Evolutionary conservation across 345 rosid genomes (phyloP).

Genomic region (Raphanus raphanistrum): DNA sequence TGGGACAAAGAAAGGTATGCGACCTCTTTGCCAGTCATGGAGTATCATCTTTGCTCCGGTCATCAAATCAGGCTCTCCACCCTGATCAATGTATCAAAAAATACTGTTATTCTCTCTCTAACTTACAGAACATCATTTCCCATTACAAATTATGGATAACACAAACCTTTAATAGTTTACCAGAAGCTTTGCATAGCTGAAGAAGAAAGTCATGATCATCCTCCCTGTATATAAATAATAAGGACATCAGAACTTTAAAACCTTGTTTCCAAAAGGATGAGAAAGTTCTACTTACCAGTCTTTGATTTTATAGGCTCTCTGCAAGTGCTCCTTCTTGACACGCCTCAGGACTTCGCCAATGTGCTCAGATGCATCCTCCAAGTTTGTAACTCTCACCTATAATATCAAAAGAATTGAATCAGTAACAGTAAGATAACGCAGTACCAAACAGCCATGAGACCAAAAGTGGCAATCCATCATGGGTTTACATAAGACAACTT

Average conservation of each 20-base stretch:
- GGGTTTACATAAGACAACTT: not conserved
- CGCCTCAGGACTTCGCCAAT: slow-evolving; percentile 87
- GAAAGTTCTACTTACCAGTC: slow-evolving; percentile 54
- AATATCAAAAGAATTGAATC: not conserved
- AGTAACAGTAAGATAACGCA: too few species aligned
- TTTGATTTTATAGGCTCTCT: slow-evolving; percentile 83
- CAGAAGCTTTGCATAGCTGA: slow-evolving; percentile 77
- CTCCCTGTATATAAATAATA: slow-evolving; percentile 48
- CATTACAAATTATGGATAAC: not conserved
- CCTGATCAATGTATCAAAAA: slow-evolving; percentile 43
- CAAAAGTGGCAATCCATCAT: not conserved
- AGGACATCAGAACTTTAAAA: not conserved
- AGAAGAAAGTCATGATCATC: slow-evolving; percentile 80
- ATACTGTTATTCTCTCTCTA: not conserved
- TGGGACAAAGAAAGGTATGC: slow-evolving; percentile 81
- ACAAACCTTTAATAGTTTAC: slow-evolving; percentile 81
- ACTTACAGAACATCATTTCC: not conserved
- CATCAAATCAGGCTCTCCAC: slow-evolving; percentile 84
- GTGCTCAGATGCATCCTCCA: slow-evolving; percentile 86
- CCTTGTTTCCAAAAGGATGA: not conserved
- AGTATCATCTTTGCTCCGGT: slow-evolving; percentile 94
- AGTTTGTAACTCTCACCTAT: slow-evolving; percentile 74
- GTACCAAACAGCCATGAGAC: too few species aligned
- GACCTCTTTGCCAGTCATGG: slow-evolving; percentile 98
- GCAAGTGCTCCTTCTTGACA: slow-evolving; percentile 82